Percentiles rank a stretch among this genome's conserved stretches.
These are phyloP conservation scores for Ulmus americana DNA, from an alignment of 331 rosid species.

Conservation along the genomic window DNA sequence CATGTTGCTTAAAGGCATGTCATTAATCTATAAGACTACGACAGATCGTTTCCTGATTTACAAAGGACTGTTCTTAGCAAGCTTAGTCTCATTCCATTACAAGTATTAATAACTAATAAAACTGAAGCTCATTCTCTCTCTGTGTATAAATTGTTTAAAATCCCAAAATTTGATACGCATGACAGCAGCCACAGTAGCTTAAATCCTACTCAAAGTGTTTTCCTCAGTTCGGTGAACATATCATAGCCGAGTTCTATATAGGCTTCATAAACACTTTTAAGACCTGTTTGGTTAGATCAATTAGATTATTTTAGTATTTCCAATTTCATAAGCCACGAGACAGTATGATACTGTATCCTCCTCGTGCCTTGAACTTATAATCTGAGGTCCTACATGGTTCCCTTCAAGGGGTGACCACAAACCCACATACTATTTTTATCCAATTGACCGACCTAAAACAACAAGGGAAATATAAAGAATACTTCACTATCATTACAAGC, in stretches of 20 bases:
- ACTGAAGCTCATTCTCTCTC: too few species aligned
- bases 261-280: neutral
- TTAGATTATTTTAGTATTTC: neutral
- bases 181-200: neutral
- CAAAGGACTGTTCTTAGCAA: too few species aligned
- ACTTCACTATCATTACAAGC: neutral
- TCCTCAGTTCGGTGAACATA: neutral
- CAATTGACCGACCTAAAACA: neutral
- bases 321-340: neutral
- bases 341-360: neutral
- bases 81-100: too few species aligned
- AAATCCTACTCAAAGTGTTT: neutral
- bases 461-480: neutral
- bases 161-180: too few species aligned
- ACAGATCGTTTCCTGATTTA: too few species aligned
- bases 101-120: too few species aligned
- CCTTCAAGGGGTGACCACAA: neutral
- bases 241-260: neutral
- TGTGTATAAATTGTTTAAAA: too few species aligned
- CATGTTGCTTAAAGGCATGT: too few species aligned
- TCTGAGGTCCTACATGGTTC: neutral
- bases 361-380: neutral
- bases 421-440: slow-evolving; percentile 1
- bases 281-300: neutral
- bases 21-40: too few species aligned